These are phyloP conservation scores for Hypoxylon fragiforme DNA, from an alignment of 495 filamentous ascomycete genomes.

Conservation along the genomic window DNA sequence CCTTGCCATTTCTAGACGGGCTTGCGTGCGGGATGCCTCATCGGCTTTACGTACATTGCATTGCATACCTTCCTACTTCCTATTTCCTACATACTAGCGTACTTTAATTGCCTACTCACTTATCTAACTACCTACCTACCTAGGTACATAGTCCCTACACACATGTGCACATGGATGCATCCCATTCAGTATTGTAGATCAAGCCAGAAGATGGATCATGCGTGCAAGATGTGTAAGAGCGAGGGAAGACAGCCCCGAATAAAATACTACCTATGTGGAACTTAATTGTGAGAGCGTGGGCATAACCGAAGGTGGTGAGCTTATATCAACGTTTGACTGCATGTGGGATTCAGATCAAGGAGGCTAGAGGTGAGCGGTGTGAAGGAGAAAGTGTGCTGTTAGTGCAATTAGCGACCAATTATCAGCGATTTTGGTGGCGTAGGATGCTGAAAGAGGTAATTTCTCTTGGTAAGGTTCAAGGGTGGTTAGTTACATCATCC, in stretches of 20 bases:
- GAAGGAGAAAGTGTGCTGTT: slow-evolving; percentile 4
- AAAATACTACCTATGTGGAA: no score
- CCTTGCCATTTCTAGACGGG: background rate
- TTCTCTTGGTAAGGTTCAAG: slow-evolving; percentile 22
- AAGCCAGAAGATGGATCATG: slow-evolving; percentile 21
- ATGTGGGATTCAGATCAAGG: slow-evolving; percentile 12
- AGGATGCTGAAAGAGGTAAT: slow-evolving; percentile 26
- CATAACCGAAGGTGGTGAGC: slow-evolving; percentile 6
- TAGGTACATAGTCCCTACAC: background rate
- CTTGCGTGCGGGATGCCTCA: slow-evolving; percentile 10
- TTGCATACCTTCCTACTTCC: no score
- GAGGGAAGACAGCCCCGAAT: slow-evolving; percentile 5
- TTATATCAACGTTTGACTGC: slow-evolving; percentile 14
- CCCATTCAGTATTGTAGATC: background rate
- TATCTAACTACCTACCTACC: slow-evolving; percentile 1
- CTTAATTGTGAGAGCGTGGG: background rate
- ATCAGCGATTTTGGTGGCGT: slow-evolving; percentile 9
- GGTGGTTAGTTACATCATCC: slow-evolving; percentile 17
- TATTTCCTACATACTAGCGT: no score
- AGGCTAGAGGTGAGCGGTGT: slow-evolving; percentile 24
- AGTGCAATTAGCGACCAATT: slow-evolving; percentile 21
- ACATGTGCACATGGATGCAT: background rate
- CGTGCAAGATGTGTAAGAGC: slow-evolving; percentile 11
- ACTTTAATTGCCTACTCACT: no score
- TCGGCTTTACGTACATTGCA: slow-evolving; percentile 4